A percentile compares a stretch with the other conserved stretches of the same genome.
Evolutionary conservation across 2,329 filamentous ascomycete genomes (phyloP).

Genomic region (Amphichorda felina): DNA sequence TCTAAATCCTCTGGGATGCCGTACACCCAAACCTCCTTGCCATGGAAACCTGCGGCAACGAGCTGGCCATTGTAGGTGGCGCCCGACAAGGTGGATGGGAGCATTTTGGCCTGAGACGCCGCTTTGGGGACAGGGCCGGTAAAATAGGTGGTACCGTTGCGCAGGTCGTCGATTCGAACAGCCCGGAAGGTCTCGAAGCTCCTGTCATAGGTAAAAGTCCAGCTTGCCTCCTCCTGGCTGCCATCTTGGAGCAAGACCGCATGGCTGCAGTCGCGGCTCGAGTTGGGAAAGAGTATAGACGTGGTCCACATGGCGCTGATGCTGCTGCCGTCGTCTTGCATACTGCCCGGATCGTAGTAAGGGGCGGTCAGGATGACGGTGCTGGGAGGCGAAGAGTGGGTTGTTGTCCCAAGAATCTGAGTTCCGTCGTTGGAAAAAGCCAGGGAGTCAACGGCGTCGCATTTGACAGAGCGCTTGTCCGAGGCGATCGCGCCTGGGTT

Average conservation of each 20-base stretch:
- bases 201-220: slow-evolving; percentile 69
- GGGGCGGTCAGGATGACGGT: slow-evolving; percentile 71
- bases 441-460: slow-evolving; percentile 61
- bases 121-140: slow-evolving; percentile 51
- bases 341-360: slow-evolving; percentile 62
- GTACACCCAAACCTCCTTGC: slow-evolving; percentile 66
- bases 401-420: slow-evolving; percentile 65
- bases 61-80: slow-evolving; percentile 60
- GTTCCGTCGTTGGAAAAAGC: slow-evolving; percentile 69
- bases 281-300: slow-evolving; percentile 73
- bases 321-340: slow-evolving; percentile 49
- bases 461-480: slow-evolving; percentile 66
- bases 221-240: slow-evolving; percentile 52
- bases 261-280: slow-evolving; percentile 68
- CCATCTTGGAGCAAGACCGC: slow-evolving; percentile 56
- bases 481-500: slow-evolving; percentile 49
- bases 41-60: slow-evolving; percentile 61
- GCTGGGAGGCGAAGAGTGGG: slow-evolving; percentile 49
- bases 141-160: slow-evolving; percentile 70
- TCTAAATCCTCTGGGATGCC: slow-evolving; percentile 65
- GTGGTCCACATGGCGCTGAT: slow-evolving; percentile 74
- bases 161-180: slow-evolving; percentile 61
- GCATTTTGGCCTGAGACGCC: slow-evolving; percentile 41
- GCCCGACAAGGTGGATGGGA: slow-evolving; percentile 58
- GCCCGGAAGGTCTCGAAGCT: slow-evolving; percentile 69